Evolutionary conservation across 176 grass and related monocot species (phyloP).

Genomic region (Avena eriantha): DNA sequence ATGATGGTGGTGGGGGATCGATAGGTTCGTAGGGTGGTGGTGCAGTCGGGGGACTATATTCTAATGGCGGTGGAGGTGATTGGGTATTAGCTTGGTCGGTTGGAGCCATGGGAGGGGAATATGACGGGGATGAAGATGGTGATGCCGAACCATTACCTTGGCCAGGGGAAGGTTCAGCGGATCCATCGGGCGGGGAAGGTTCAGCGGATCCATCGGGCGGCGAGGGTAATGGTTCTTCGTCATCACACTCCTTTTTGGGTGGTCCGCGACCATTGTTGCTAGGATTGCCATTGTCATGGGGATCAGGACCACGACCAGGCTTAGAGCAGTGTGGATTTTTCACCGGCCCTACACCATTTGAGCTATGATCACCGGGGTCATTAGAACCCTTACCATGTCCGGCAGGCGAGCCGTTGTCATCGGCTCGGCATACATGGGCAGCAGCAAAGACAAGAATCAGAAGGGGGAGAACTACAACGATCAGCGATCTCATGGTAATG

Average conservation of each 20-base stretch:
- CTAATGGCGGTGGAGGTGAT: neutral
- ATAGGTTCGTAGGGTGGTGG: neutral
- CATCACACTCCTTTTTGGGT: conserved; percentile 17
- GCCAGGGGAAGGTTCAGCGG: neutral
- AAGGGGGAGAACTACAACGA: conserved; percentile 3
- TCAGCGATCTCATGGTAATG: conserved; percentile 27
- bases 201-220: neutral
- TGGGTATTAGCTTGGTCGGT: neutral
- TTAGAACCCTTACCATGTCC: neutral
- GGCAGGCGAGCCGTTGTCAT: neutral
- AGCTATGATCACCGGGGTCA: neutral
- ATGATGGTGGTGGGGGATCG: neutral
- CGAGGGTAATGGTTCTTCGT: neutral
- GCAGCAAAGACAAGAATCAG: neutral
- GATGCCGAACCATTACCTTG: conserved; percentile 34
- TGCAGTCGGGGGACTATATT: neutral
- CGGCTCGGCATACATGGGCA: neutral
- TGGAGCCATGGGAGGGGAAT: neutral
- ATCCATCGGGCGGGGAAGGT: neutral
- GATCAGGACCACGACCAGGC: conserved; percentile 26
- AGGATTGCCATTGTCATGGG: neutral
- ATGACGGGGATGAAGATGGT: neutral
- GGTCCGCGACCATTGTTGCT: neutral
- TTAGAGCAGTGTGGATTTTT: conserved; percentile 55
- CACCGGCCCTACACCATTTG: conserved; percentile 39